Percentiles rank a stretch among this genome's conserved stretches.
These are phyloP conservation scores for Nitzschia sp. DNA, from an alignment of 108 stramenopile genomes.

Conservation along the genomic window DNA sequence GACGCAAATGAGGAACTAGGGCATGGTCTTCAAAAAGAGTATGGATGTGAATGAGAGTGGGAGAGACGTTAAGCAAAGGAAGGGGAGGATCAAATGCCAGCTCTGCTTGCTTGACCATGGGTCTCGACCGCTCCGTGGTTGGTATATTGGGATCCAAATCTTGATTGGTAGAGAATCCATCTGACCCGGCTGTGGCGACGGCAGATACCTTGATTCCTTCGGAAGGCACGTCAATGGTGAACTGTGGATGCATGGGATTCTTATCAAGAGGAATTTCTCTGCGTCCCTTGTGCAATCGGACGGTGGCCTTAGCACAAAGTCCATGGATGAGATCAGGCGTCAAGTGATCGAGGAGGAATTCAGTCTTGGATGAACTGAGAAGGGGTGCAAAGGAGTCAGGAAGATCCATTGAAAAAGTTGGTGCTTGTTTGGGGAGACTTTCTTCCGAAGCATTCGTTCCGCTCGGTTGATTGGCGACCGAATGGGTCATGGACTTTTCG, in stretches of 20 bases:
- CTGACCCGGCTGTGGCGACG: constrained; percentile 56
- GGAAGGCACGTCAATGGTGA: constrained; percentile 54
- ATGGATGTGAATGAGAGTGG: constrained; percentile 85
- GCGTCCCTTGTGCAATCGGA: constrained; percentile 61
- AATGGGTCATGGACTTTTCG: neutral
- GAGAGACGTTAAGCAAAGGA: constrained; percentile 74
- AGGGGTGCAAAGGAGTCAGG: constrained; percentile 89
- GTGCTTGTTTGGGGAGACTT: too few relatives aligned
- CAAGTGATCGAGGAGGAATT: constrained; percentile 60
- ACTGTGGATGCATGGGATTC: constrained; percentile 76
- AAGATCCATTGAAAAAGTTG: constrained; percentile 35
- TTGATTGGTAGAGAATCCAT: constrained; percentile 58
- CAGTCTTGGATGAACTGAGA: constrained; percentile 75
- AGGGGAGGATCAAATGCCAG: constrained; percentile 79
- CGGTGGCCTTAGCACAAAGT: constrained; percentile 52
- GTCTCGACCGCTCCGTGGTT: constrained; percentile 57
- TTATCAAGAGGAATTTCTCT: constrained; percentile 82
- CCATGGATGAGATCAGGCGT: constrained; percentile 84
- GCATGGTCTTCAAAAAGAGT: constrained; percentile 77
- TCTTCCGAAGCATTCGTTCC: too few relatives aligned
- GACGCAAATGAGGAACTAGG: constrained; percentile 47
- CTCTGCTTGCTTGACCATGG: constrained; percentile 76
- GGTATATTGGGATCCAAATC: constrained; percentile 66
- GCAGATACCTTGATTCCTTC: constrained; percentile 65
- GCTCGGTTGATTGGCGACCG: constrained; percentile 8